Base-by-base conservation (phyloP, 2,329 filamentous ascomycete species). In the Nigrospora oryzae region DNA sequence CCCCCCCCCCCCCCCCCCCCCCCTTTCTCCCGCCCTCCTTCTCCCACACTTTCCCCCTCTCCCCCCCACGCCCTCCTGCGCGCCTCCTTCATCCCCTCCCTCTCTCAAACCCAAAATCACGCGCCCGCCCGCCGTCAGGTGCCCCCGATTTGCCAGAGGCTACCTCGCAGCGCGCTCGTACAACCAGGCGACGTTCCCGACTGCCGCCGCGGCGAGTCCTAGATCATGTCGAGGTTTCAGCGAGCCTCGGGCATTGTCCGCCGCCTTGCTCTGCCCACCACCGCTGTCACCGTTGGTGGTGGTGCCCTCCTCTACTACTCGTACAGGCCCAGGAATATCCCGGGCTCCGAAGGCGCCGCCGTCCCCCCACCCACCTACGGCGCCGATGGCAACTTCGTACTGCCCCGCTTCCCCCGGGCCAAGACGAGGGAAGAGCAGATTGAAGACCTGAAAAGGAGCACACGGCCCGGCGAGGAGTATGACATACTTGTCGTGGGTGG, bases 251-350 rank as follows among this genome's bases (percentile, higher is more conserved):
- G 59, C 43, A 47, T 67, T 36, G 48, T 71, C 36, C 67, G 71
- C 53, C 68, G 71, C 43, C 56, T 72, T 16, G 64, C 68, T 23
- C 54, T 71, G 23, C 68, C 72, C 2, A 60, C 67, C 38, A 66
- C 67, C 17, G 54, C 67, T 40, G 64, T 64, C 38, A 62, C 64
- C 37, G 64, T 64, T 19, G 68, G 70, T 28, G 60, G 59, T 53
- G 67, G 69, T 49, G 68, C 69, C 44, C 57, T 71, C 33, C 58
- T 77, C 28, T 63, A 67, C 52, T 77, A 73, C 58, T 65, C 66
- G 51, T 85, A 86, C 64, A 79, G 83, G 34, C 84, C 84, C 12
- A 76, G 82, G 56, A 80, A 85, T 60, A 84, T 89, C 48, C 84
- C 84, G 39, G 84, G 84, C 42, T 75, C 74, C 51, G 81, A 85